Evolutionary conservation across 257 asterid species (phyloP), one percentile per base, ranked within the genome.

Genomic region (Sherardia arvensis): DNA sequence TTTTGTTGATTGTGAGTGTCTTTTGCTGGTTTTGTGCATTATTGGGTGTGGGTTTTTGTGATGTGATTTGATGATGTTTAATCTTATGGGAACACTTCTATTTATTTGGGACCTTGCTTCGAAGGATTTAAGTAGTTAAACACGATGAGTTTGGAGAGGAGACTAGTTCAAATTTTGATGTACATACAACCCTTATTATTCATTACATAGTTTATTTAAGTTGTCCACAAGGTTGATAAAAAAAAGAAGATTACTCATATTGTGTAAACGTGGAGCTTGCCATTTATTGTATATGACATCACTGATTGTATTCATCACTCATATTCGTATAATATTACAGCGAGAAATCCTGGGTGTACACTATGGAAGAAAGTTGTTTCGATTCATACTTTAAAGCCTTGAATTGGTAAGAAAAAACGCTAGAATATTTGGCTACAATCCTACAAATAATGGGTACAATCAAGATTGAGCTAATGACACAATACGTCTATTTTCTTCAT

Each of bases 21-120:
- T n/a, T n/a, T n/a, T n/a, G n/a, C n/a, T n/a, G n/a, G n/a, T n/a
- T n/a, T n/a, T n/a, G n/a, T n/a, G n/a, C n/a, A n/a, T n/a, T n/a
- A n/a, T n/a, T n/a, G n/a, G n/a, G n/a, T n/a, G n/a, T n/a, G n/a
- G n/a, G n/a, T n/a, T n/a, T n/a, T n/a, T n/a, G n/a, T n/a, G n/a
- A n/a, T n/a, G n/a, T n/a, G n/a, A n/a, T n/a, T n/a, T n/a, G n/a
- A n/a, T n/a, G n/a, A n/a, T n/a, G n/a, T n/a, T n/a, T n/a, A n/a
- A n/a, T n/a, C n/a, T n/a, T n/a, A n/a, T n/a, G n/a, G n/a, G n/a
- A n/a, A n/a, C n/a, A n/a, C n/a, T n/a, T n/a, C n/a, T n/a, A n/a
- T n/a, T n/a, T n/a, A n/a, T n/a, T n/a, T n/a, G n/a, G n/a, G 95
- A 95, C 63, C 88, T 80, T 78, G 91, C 73, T 60, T 88, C 97